Evolutionary conservation across 106 monocot species (phyloP).

Genomic region (Dioscorea alata): DNA sequence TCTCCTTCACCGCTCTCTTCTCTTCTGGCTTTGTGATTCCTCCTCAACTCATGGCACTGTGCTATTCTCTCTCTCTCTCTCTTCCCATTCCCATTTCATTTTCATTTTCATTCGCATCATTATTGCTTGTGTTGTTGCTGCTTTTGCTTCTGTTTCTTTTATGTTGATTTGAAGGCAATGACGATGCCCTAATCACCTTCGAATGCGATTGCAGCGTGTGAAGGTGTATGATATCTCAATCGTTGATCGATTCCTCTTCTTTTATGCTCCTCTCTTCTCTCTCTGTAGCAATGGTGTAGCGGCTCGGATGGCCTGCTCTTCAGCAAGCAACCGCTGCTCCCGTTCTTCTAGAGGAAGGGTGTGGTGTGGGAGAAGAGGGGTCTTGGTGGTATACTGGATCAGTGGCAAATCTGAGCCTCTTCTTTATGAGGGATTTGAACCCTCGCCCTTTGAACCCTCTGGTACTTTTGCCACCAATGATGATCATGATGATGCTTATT

Average conservation of each 20-base stretch:
- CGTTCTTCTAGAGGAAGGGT: neutral
- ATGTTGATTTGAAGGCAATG: neutral
- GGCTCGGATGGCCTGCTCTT: slow-evolving; percentile 1
- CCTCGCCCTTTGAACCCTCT: no score
- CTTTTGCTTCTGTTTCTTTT: no score
- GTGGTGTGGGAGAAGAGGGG: neutral
- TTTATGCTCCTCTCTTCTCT: neutral
- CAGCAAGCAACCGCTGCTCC: neutral
- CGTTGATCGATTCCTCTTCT: neutral
- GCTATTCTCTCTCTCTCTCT: neutral
- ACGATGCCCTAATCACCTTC: no score
- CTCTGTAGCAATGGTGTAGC: neutral
- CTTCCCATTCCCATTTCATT: neutral
- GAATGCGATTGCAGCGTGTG: neutral
- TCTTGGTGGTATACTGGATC: neutral
- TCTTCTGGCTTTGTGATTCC: neutral
- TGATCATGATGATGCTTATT: no score
- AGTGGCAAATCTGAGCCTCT: slow-evolving; percentile 7
- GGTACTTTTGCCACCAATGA: no score
- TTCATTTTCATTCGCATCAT: no score
- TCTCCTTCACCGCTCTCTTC: no score
- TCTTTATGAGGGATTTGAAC: neutral
- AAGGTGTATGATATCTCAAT: neutral
- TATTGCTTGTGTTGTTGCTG: no score
- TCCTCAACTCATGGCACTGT: no score